phyloP scores from a whole-genome alignment of 106 monocot genomes.

The Agapanthus africanus region DNA sequence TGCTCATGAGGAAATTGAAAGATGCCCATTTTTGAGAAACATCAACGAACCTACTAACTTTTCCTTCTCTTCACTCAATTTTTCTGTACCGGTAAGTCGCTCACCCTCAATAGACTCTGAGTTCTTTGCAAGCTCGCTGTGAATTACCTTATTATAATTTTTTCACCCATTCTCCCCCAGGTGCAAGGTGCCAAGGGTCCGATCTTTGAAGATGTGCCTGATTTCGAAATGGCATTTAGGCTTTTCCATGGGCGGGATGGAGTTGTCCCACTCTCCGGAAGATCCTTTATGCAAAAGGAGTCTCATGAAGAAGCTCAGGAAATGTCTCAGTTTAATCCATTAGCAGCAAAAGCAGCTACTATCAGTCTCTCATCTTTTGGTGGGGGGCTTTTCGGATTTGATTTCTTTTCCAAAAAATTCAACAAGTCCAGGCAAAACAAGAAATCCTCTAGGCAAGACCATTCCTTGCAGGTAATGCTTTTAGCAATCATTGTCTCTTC shows the following conservation, averaged over 20 bases:
- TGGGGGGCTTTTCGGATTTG: conserved; percentile 81
- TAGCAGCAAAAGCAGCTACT: conserved; percentile 82
- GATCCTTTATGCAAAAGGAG: conserved; percentile 16
- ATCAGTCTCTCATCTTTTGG: conserved; percentile 75
- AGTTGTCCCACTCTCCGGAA: conserved; percentile 64
- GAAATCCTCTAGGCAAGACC: conserved; percentile 32
- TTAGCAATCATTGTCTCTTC: neutral
- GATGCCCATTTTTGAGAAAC: conserved; percentile 88
- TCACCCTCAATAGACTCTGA: neutral
- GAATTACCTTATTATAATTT: neutral
- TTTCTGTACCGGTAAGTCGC: conserved; percentile 44
- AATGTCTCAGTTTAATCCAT: conserved; percentile 53
- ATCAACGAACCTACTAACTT: conserved; percentile 86
- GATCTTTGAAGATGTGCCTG: conserved; percentile 89
- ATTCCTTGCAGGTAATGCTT: neutral
- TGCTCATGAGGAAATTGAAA: conserved; percentile 50
- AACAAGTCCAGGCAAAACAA: conserved; percentile 40
- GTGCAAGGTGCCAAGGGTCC: conserved; percentile 59
- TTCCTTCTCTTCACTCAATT: conserved; percentile 49
- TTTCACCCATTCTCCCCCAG: conserved; percentile 17
- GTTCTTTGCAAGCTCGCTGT: neutral
- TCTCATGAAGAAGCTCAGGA: conserved; percentile 22
- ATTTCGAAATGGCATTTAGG: conserved; percentile 77
- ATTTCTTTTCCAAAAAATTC: conserved; percentile 63
- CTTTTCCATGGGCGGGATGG: conserved; percentile 86